These are phyloP conservation scores for Pisolithus albus DNA, from an alignment of 768 basidiomycete species.

Conservation along the genomic window DNA sequence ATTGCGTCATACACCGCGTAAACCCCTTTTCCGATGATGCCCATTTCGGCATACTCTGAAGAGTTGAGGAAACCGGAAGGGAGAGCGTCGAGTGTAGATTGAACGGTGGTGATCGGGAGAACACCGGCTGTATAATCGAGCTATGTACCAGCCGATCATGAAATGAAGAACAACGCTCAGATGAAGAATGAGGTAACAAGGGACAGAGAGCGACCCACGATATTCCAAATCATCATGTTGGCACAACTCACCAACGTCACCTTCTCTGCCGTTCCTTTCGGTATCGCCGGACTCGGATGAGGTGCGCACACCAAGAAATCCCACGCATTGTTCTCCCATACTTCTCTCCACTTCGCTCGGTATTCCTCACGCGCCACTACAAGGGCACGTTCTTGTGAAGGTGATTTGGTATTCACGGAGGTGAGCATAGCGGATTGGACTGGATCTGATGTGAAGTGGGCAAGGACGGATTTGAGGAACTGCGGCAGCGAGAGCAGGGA, in stretches of 20 bases:
- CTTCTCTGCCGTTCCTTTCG: slow-evolving; percentile 28
- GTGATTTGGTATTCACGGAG: slow-evolving; percentile 29
- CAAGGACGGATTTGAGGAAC: slow-evolving; percentile 38
- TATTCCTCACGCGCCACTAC: slow-evolving; percentile 23
- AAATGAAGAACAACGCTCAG: background rate
- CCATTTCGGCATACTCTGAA: slow-evolving; percentile 27
- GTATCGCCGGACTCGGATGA: slow-evolving; percentile 35
- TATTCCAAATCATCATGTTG: slow-evolving; percentile 37
- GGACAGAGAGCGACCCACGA: slow-evolving; percentile 25
- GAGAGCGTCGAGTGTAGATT: slow-evolving; percentile 37
- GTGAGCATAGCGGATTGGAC: slow-evolving; percentile 25
- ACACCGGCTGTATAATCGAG: slow-evolving; percentile 56
- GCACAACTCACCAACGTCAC: slow-evolving; percentile 29
- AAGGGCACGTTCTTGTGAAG: slow-evolving; percentile 22
- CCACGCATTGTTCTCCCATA: slow-evolving; percentile 31
- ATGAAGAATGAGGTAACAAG: background rate
- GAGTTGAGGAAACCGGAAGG: slow-evolving; percentile 22
- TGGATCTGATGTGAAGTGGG: slow-evolving; percentile 31
- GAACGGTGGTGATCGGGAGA: slow-evolving; percentile 51
- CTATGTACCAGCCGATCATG: slow-evolving; percentile 17
- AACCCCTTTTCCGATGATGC: slow-evolving; percentile 38
- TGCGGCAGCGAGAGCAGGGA: slow-evolving; percentile 21
- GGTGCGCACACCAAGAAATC: slow-evolving; percentile 37
- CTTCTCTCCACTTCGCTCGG: slow-evolving; percentile 30
- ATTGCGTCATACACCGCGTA: slow-evolving; percentile 53